Evolutionary conservation across 257 asterid genomes (phyloP).

Genomic region (Gentiana macrophylla): DNA sequence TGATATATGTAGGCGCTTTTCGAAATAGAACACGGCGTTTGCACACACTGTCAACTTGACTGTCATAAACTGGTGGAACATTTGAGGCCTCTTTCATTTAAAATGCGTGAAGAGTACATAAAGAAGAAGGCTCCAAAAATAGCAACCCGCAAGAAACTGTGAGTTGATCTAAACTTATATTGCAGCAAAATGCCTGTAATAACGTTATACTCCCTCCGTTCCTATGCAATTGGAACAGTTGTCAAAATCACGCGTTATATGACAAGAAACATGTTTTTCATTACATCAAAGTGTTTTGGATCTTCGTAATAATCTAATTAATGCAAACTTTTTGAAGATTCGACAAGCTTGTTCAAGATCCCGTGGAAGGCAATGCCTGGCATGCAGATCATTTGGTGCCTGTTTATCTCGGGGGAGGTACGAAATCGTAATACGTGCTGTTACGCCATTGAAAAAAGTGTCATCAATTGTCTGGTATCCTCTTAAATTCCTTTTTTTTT

Average conservation of each 20-base stretch:
- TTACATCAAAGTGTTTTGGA: too few relatives aligned
- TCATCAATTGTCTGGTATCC: background rate
- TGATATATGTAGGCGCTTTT: slow-evolving; percentile 55
- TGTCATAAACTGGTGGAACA: slow-evolving; percentile 79
- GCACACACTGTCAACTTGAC: slow-evolving; percentile 61
- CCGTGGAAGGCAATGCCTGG: slow-evolving; percentile 93
- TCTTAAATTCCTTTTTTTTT: background rate
- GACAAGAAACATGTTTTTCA: too few relatives aligned
- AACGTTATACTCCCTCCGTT: too few relatives aligned
- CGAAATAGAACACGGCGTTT: slow-evolving; percentile 75
- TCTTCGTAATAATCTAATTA: background rate
- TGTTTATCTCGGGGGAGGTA: slow-evolving; percentile 93
- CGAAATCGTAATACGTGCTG: slow-evolving; percentile 6
- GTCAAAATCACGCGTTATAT: too few relatives aligned
- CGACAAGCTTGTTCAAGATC: slow-evolving; percentile 62
- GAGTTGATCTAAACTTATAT: slow-evolving; percentile 20
- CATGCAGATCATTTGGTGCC: slow-evolving; percentile 96
- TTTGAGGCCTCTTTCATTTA: slow-evolving; percentile 51
- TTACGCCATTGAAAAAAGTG: background rate
- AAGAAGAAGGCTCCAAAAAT: slow-evolving; percentile 62
- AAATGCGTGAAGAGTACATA: slow-evolving; percentile 52
- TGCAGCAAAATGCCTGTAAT: too few relatives aligned
- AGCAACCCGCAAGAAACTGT: slow-evolving; percentile 48
- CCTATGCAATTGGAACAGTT: too few relatives aligned
- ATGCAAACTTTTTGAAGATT: slow-evolving; percentile 34